Evolutionary conservation across 2,329 filamentous ascomycete genomes (phyloP).

Genomic region (Ceratocystis papillata): DNA sequence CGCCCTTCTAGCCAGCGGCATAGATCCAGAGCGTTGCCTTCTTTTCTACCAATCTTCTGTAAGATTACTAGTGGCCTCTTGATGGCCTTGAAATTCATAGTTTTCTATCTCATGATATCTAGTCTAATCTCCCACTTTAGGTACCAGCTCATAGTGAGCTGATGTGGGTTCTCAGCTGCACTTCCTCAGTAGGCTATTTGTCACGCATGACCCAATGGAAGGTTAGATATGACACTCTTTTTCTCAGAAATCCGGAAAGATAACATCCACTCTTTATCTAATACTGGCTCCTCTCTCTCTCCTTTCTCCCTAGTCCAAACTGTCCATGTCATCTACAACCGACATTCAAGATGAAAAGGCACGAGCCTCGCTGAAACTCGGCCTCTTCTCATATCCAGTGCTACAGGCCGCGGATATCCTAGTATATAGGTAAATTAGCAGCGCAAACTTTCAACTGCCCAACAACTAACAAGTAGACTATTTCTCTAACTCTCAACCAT

Average conservation of each 20-base stretch:
- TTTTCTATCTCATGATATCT: not conserved
- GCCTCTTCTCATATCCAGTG: constrained; percentile 91
- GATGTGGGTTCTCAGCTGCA: constrained; percentile 94
- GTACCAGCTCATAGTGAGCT: constrained; percentile 73
- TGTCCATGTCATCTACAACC: constrained; percentile 51
- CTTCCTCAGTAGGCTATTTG: constrained; percentile 85
- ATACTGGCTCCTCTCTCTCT: not conserved
- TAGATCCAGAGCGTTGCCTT: constrained; percentile 63
- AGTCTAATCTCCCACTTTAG: constrained; percentile 32
- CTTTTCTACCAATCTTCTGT: constrained; percentile 78
- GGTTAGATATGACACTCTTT: constrained; percentile 37
- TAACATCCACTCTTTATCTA: not conserved
- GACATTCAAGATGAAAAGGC: constrained; percentile 48
- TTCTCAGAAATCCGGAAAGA: not conserved
- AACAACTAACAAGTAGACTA: not conserved
- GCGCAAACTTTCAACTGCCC: not conserved
- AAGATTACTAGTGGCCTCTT: constrained; percentile 22
- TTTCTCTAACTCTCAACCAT: constrained; percentile 13
- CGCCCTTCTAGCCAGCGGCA: constrained; percentile 68
- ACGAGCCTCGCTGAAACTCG: constrained; percentile 60
- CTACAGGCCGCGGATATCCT: constrained; percentile 91
- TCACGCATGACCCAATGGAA: constrained; percentile 99
- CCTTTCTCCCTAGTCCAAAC: constrained; percentile 51
- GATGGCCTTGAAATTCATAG: not conserved
- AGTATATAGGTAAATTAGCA: constrained; percentile 53